Percentiles rank a stretch among this genome's conserved stretches.
phyloP scores from a whole-genome alignment of 805 yeast genomes.

The Pichia ethanolica region DNA sequence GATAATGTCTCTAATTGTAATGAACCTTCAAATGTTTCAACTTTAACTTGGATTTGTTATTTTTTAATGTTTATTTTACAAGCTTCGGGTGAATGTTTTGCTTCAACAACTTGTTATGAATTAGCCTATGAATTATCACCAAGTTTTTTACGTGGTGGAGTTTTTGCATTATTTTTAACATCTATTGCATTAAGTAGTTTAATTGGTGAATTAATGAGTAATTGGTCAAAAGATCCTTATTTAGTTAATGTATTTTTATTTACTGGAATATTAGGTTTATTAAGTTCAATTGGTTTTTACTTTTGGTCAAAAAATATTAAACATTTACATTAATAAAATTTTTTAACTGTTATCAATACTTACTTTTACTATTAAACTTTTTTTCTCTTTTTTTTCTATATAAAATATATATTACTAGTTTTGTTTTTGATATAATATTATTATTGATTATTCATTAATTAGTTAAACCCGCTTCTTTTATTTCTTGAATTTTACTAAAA shows the following conservation, averaged over 20 bases:
- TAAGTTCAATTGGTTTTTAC: background rate
- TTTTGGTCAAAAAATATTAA: conserved; percentile 4
- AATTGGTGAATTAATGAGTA: conserved; percentile 33
- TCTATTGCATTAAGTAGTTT: conserved; percentile 41
- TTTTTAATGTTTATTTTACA: conserved; percentile 31
- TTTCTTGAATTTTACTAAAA: conserved; percentile 50
- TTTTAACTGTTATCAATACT: background rate
- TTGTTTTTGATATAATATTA: background rate
- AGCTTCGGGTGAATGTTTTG: conserved; percentile 48
- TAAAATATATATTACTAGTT: too few relatives aligned
- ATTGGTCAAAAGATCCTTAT: conserved; percentile 34
- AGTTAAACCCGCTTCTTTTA: conserved; percentile 29
- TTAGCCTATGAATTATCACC: conserved; percentile 49
- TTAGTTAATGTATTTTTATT: conserved; percentile 31
- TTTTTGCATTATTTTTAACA: conserved; percentile 34
- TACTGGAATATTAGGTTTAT: conserved; percentile 28
- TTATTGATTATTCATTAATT: background rate
- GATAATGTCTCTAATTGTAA: conserved; percentile 18
- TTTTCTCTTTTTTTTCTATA: too few relatives aligned
- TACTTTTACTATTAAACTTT: too few relatives aligned
- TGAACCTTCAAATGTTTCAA: conserved; percentile 16
- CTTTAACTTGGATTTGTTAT: conserved; percentile 29
- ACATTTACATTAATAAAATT: background rate
- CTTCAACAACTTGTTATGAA: conserved; percentile 45
- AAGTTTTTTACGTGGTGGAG: conserved; percentile 42